phyloP scores from a whole-genome alignment of 345 rosid genomes.

The Noccaea bulbosa region DNA sequence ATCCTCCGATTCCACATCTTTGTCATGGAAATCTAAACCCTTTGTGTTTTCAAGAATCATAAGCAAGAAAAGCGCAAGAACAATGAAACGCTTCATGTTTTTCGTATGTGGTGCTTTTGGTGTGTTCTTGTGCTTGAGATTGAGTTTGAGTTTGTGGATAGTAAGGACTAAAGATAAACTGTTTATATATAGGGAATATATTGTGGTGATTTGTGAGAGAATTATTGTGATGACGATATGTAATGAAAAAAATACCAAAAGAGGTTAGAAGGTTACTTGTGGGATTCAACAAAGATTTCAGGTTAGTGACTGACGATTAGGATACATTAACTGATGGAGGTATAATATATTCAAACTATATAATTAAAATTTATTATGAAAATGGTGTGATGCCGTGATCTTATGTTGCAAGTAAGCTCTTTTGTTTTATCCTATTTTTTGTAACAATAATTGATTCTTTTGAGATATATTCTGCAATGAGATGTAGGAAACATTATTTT shows the following conservation, averaged over 20 bases:
- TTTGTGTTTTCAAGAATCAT: constrained; percentile 50
- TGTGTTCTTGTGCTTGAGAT: constrained; percentile 30
- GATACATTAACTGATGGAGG: constrained; percentile 9
- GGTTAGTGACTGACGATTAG: constrained; percentile 7
- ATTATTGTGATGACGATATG: constrained; percentile 14
- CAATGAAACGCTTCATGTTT: constrained; percentile 41
- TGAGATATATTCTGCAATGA: neutral
- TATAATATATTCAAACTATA: constrained; percentile 8
- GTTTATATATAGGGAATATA: constrained; percentile 25
- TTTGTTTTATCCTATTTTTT: constrained; percentile 8
- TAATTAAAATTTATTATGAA: neutral
- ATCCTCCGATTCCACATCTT: constrained; percentile 67
- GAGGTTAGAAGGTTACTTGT: constrained; percentile 32
- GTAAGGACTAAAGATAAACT: constrained; percentile 1
- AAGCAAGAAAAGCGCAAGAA: constrained; percentile 48
- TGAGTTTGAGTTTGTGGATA: constrained; percentile 18
- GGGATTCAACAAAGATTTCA: constrained; percentile 31
- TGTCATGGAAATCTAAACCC: constrained; percentile 70
- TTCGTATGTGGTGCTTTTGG: neutral
- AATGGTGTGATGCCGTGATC: constrained; percentile 9
- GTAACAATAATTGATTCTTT: constrained; percentile 23
- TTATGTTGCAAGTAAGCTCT: constrained; percentile 24
- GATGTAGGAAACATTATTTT: no score
- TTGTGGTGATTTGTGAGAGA: constrained; percentile 18
- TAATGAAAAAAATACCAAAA: constrained; percentile 21